Evolutionary conservation across 352 stramenopile species (phyloP), one percentile per base, ranked within the genome.

Genomic region (Globisporangium spiculum): DNA sequence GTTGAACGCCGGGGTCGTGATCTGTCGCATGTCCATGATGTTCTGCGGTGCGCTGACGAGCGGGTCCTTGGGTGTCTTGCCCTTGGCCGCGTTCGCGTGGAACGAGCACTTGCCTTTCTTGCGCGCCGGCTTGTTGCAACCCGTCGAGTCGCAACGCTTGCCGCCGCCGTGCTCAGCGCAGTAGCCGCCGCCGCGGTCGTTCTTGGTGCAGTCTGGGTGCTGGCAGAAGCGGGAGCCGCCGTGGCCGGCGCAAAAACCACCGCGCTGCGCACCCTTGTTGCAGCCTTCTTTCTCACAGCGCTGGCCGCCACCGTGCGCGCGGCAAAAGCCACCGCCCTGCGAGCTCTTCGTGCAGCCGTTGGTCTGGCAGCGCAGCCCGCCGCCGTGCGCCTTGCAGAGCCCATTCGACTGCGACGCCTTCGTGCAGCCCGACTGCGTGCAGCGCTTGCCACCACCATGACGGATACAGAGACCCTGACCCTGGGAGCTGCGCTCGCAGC

Each of bases 101-200:
- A 89, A 86, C 38, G 88, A 95, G 76, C 90, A 97, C 71, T 93
- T 93, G 58, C 90, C 90, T 70, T 92, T 89, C 70, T 94, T 93
- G 30, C 90, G 84, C 36, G 86, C 86, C 0, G 88, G 90, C 59
- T 91, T 90, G 74, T 91, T 91, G 77, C 89, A 97, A 36, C 77
- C 80, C 3, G 81, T 58, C 60, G 90, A 71, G 64, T 89, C 83
- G 72, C 89, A 97, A 20, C 88, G 85, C 67, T 93, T 92, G 69
- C 88, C 89, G 41, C 89, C 89, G 58, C 89, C 89, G 68, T 97
- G 89, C 60, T 93, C 83, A 4, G 88, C 88, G 68, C 89, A 97
- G 66, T 89, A 96, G 52, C 89, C 89, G 30, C 88, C 89, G 14
- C 89, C 88, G 22, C 88, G 85, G 69, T 96, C 89, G 66, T 94